Conservation (phyloP, 1,284 basidiomycete species). For the Pseudozyma hubeiensis region DNA sequence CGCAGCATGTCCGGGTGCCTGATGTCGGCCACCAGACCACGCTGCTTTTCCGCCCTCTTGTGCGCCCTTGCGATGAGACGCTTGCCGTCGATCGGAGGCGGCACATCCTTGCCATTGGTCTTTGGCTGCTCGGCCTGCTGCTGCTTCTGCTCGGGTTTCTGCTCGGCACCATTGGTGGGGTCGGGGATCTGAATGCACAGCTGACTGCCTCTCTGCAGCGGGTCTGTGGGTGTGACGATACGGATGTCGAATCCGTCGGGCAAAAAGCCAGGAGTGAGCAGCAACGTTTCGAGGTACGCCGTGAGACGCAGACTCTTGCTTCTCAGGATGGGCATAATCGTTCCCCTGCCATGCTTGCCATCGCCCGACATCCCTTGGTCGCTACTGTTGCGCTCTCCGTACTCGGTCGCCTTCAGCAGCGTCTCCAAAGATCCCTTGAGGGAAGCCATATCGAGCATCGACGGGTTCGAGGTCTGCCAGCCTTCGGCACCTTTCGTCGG, state of each 20-base stretch:
- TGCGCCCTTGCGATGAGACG: constrained; percentile 57
- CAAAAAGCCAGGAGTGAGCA: constrained; percentile 53
- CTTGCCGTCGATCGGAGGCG: constrained; percentile 50
- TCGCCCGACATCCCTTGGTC: constrained; percentile 7
- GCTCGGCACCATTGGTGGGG: constrained; percentile 6
- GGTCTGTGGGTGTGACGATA: constrained; percentile 59
- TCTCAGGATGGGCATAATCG: constrained; percentile 59
- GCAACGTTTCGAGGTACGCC: constrained; percentile 58
- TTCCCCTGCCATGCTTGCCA: constrained; percentile 48
- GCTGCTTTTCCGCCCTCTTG: constrained; percentile 48
- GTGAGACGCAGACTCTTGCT: constrained; percentile 58
- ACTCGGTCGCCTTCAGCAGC: constrained; percentile 36
- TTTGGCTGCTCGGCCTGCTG: constrained; percentile 4
- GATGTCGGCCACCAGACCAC: constrained; percentile 61
- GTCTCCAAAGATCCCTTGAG: constrained; percentile 63
- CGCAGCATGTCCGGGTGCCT: constrained; percentile 63
- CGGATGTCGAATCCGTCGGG: constrained; percentile 46
- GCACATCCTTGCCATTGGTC: constrained; percentile 41
- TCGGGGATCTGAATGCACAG: constrained; percentile 59
- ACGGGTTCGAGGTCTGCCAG: constrained; percentile 94
- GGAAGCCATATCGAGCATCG: constrained; percentile 77
- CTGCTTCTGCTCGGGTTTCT: constrained; percentile 3
- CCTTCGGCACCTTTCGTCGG: constrained; percentile 90
- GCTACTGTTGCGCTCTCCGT: constrained; percentile 10
- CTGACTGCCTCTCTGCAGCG: constrained; percentile 58